phyloP scores from a whole-genome alignment of 306 rosid species.

The Cucumis sativus region Cucumber_9930_V3 NC_026657.2:30955501-30956000 shows the following conservation, averaged over 20 bases:
- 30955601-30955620: not conserved
- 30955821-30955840: not conserved
- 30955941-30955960: not conserved
- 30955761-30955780: not conserved
- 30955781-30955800: not conserved
- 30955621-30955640: not conserved
- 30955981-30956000: constrained; percentile 37
- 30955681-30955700: not conserved
- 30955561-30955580: not conserved
- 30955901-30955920: not conserved
- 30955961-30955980: not conserved
- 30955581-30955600: not conserved
- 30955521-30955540: not conserved
- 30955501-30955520: not conserved
- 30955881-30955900: not conserved
- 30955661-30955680: not conserved
- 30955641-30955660: not conserved
- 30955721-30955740: too few relatives aligned
- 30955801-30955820: not conserved
- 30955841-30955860: not conserved
- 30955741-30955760: too few relatives aligned
- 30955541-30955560: not conserved
- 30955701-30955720: too few relatives aligned
- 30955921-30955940: not conserved
- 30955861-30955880: not conserved